Base-by-base conservation (phyloP, 1,284 basidiomycete species). In the Athelia sp. region DNA sequence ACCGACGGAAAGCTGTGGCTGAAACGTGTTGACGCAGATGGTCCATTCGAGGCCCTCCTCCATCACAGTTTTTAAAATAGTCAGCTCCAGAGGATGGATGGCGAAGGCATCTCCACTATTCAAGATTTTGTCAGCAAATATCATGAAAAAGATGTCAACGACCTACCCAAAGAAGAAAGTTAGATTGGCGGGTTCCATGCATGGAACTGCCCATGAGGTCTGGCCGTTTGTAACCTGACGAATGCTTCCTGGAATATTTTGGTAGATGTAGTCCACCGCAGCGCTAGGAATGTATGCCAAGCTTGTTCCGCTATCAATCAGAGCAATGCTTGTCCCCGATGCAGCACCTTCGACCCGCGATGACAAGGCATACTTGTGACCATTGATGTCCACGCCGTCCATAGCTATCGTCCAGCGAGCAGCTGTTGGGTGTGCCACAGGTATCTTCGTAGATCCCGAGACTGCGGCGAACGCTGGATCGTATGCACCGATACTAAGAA, bases 1-100 rank as follows among this genome's bases (percentile, higher is more conserved):
- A 8, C 57, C 60, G 40, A 58, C 47, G 19, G 45, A 48, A 13
- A 69, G 64, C 2, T 58, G 56, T 1, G 57, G 55, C 1, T 59
- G 59, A 48, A 70, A 62, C 21, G 67, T 48, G 29, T 58, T 60
- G 35, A 63, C 45, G 58, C 74, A 71, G 48, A 68, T 64, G 14
- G 72, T 64, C 51, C 68, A 66, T 36, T 71, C 55, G n/a, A 63
- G 55, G 3, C 64, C 63, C 17, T 55, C 42, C 2, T 58, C 50
- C 2, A 52, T 44, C 34, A 68, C 60, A 2, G 59, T 56, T 8
- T 55, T 54, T 10, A 70, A 59, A 11, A 60, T 62, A 18, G 64
- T 66, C 24, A 75, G 46, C 50, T 79, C 77, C 31, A 78, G 62
- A 19, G 77, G 76, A 50, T 79, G 73, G 45, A 79, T 63, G 26